Base-by-base conservation (phyloP, 306 rosid species). In the Vigna trinervia region DNA sequence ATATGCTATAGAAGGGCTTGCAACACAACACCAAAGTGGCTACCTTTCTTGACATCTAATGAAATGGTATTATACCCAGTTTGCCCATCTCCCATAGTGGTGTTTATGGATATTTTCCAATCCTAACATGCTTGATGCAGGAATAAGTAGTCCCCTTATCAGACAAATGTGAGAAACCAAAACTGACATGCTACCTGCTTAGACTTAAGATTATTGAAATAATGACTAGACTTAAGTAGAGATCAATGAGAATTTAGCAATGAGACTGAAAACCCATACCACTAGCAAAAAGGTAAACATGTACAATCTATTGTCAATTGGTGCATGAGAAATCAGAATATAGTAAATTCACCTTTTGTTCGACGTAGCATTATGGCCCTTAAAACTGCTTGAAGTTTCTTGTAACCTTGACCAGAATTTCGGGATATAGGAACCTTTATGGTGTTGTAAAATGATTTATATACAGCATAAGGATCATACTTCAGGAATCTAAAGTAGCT, bases 291-390 rank as follows among this genome's bases (percentile, higher is more conserved):
- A 5, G 41, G 41, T 15, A 47, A 57, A 69, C 17, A 17, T 47
- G 19, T 8, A 28, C 19, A 73, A 77, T 39, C 19, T 69, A 67
- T 69, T 72, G 60, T 62, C 75, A 74, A 57, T 14, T 22, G 66
- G 11, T 20, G 58, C 38, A 73, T 62, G 39, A 69, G 39, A 22
- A 77, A 57, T 17, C 59, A 62, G 48, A 74, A 56, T 30, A 15
- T 69, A 65, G 63, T 78, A 57, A 72, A 65, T 57, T 82, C 74
- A 95, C 99, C 99, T 91, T 95, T 95, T 41, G 99, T 95, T 10
- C 99, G 98, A 11, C 99, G 97, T 64, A 95, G 87, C 99, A 95
- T 95, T 87, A 95, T 91, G 81, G 99, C 96, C 86, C 99, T 95
- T 87, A 95, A 77, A 84, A 95, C 97, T 54, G 94, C 97, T 86